Conservation (phyloP, 2,329 filamentous ascomycete genomes). For the Neofusicoccum sp. region DNA sequence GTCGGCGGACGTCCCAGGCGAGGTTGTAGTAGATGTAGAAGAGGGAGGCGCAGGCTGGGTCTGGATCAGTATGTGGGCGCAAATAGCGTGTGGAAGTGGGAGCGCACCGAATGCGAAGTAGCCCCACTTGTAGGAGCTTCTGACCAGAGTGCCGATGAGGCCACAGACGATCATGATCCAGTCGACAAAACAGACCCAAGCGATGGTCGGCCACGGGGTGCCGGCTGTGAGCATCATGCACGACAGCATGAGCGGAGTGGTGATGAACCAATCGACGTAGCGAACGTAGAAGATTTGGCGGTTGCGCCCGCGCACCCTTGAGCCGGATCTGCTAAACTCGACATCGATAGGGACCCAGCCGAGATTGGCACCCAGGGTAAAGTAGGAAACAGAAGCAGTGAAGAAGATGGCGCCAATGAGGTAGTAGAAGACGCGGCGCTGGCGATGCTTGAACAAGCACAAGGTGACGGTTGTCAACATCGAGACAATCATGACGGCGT, state of each 20-base stretch:
- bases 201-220: conserved; percentile 65
- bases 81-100: neutral
- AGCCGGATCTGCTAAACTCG: conserved; percentile 55
- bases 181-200: conserved; percentile 65
- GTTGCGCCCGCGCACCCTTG: conserved; percentile 52
- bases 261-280: conserved; percentile 68
- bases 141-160: conserved; percentile 66
- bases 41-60: conserved; percentile 47
- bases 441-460: conserved; percentile 56
- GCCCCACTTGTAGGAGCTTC: conserved; percentile 67
- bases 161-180: conserved; percentile 69
- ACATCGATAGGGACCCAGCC: conserved; percentile 66
- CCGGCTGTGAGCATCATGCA: conserved; percentile 66
- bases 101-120: conserved; percentile 59
- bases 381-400: conserved; percentile 65
- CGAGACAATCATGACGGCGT: conserved; percentile 59
- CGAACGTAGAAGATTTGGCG: conserved; percentile 69
- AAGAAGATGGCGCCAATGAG: conserved; percentile 62
- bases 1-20: conserved; percentile 56
- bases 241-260: conserved; percentile 64
- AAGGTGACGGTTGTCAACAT: conserved; percentile 58
- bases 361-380: conserved; percentile 67
- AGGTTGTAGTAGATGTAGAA: conserved; percentile 65
- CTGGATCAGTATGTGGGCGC: neutral
- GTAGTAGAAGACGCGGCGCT: conserved; percentile 65